These are phyloP conservation scores for Beauveria medogensis DNA, from an alignment of 2,329 filamentous ascomycete species.

Conservation along the genomic window DNA sequence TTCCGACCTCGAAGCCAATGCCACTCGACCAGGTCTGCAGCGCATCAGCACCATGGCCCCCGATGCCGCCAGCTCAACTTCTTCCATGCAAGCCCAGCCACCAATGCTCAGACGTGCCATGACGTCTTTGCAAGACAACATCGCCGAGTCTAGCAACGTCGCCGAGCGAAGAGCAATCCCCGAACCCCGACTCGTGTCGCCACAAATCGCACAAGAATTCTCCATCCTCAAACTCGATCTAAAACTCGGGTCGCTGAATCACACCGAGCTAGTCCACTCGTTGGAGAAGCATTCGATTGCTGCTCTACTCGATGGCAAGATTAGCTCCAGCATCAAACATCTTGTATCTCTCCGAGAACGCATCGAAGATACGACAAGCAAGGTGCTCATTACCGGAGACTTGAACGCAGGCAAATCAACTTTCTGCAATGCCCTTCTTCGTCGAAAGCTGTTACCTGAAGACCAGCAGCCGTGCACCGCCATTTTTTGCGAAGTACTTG, in stretches of 20 bases:
- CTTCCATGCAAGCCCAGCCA: slow-evolving; percentile 34
- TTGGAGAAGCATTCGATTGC: slow-evolving; percentile 88
- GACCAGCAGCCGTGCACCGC: slow-evolving; percentile 97
- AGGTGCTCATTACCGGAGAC: slow-evolving; percentile 92
- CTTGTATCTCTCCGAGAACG: slow-evolving; percentile 78
- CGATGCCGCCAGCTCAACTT: slow-evolving; percentile 40
- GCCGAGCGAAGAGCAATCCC: slow-evolving; percentile 52
- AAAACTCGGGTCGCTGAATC: slow-evolving; percentile 78
- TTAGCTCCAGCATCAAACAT: slow-evolving; percentile 87
- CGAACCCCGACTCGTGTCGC: slow-evolving; percentile 80
- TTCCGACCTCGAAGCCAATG: slow-evolving; percentile 48
- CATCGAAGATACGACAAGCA: slow-evolving; percentile 95
- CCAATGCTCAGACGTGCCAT: slow-evolving; percentile 57
- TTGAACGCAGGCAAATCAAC: slow-evolving; percentile 97
- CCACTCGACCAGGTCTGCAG: slow-evolving; percentile 44
- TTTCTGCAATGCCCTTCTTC: slow-evolving; percentile 93
- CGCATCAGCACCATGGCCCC: slow-evolving; percentile 5
- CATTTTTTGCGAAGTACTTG: slow-evolving; percentile 95
- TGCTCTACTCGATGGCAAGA: slow-evolving; percentile 84
- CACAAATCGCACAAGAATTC: slow-evolving; percentile 91
- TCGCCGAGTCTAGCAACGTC: slow-evolving; percentile 64
- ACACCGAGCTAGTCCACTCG: slow-evolving; percentile 88
- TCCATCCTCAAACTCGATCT: slow-evolving; percentile 92
- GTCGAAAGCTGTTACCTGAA: slow-evolving; percentile 86
- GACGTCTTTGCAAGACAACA: slow-evolving; percentile 52